Conservation (phyloP, 768 basidiomycete species). For the Clitopilus passeckerianus region DNA sequence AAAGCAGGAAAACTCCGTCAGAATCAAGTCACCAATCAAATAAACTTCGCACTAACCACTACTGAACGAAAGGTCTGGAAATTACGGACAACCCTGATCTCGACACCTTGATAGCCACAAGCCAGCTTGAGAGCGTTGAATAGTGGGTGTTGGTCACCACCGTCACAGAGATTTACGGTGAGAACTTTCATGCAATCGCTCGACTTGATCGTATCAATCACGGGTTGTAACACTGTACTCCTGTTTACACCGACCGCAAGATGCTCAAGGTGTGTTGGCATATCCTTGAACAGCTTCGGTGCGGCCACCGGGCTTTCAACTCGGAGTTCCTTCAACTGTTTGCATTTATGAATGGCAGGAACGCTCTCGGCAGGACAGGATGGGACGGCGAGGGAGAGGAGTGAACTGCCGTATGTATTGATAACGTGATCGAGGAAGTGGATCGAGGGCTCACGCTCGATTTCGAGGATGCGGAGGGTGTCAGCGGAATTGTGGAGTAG, state of each 20-base stretch:
- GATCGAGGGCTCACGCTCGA: slow-evolving; percentile 55
- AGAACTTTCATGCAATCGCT: slow-evolving; percentile 39
- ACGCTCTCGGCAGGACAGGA: slow-evolving; percentile 44
- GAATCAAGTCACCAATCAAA: not conserved
- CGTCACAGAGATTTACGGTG: slow-evolving; percentile 50
- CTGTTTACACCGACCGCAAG: slow-evolving; percentile 58
- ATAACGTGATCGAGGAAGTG: slow-evolving; percentile 54
- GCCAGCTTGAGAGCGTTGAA: slow-evolving; percentile 54
- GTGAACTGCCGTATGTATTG: slow-evolving; percentile 37
- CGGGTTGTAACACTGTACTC: slow-evolving; percentile 47
- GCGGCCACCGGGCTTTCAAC: slow-evolving; percentile 51
- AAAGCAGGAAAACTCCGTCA: not conserved
- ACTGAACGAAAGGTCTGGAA: slow-evolving; percentile 47
- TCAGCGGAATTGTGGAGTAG: slow-evolving; percentile 54
- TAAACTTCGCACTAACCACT: slow-evolving; percentile 33
- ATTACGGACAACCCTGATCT: slow-evolving; percentile 45
- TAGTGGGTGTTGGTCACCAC: slow-evolving; percentile 43
- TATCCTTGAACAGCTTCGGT: slow-evolving; percentile 37
- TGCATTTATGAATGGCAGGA: slow-evolving; percentile 40
- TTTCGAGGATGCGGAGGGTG: slow-evolving; percentile 47
- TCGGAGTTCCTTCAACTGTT: slow-evolving; percentile 45
- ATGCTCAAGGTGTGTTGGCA: slow-evolving; percentile 47
- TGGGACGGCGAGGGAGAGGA: slow-evolving; percentile 56
- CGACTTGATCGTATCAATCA: slow-evolving; percentile 50
- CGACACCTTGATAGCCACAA: slow-evolving; percentile 60